phyloP scores from a whole-genome alignment of 2,329 filamentous ascomycete genomes.

The Clonostachys solani region DNA sequence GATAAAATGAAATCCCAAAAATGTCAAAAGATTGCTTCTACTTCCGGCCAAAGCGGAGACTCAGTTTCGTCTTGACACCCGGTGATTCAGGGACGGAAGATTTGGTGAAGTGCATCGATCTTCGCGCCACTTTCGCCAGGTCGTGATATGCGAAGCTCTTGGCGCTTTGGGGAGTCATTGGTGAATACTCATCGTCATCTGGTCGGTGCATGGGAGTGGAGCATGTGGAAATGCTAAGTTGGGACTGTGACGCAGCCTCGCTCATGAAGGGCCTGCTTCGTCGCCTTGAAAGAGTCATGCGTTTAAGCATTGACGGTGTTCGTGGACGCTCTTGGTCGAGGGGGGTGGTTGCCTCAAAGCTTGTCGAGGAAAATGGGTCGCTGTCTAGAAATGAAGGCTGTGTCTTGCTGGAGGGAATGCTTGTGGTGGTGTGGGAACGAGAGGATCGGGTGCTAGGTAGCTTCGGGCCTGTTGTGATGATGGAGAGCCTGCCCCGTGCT shows the following conservation, averaged over 20 bases:
- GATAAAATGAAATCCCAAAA: too few relatives aligned
- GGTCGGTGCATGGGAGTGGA: background rate
- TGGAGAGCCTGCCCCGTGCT: conserved; percentile 18
- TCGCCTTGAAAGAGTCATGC: conserved; percentile 50
- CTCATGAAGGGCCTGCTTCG: conserved; percentile 46
- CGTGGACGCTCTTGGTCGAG: conserved; percentile 28
- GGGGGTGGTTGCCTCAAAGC: conserved; percentile 14
- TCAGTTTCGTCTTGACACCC: too few relatives aligned
- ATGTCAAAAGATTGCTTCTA: too few relatives aligned
- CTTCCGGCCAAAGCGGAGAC: too few relatives aligned
- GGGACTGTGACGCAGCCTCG: conserved; percentile 22
- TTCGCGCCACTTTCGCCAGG: too few relatives aligned
- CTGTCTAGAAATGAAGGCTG: conserved; percentile 44
- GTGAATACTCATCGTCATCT: too few relatives aligned
- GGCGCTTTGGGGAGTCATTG: too few relatives aligned
- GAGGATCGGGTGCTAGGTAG: conserved; percentile 22
- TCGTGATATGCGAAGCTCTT: too few relatives aligned
- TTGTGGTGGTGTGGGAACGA: conserved; percentile 34
- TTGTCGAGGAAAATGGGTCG: conserved; percentile 43
- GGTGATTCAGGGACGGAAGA: too few relatives aligned
- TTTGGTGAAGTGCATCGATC: too few relatives aligned
- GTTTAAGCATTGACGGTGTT: conserved; percentile 43
- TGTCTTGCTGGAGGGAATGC: conserved; percentile 22
- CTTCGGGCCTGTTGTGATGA: background rate
- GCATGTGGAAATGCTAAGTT: background rate